A percentile compares a stretch with the other conserved stretches of the same genome.
Evolutionary conservation across 345 rosid genomes (phyloP).

Genomic region (Eucalyptus albens): DNA sequence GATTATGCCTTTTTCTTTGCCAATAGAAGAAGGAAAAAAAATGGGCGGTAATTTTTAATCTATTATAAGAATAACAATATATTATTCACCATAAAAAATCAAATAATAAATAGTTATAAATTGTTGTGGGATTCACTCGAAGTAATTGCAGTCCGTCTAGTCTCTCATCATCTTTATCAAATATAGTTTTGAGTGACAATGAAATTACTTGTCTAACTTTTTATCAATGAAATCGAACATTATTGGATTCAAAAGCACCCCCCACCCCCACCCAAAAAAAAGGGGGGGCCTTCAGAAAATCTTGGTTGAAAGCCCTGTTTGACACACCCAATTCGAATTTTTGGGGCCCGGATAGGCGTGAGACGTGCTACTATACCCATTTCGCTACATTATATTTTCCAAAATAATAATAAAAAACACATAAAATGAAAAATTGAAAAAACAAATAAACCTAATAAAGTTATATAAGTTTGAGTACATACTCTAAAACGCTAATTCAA

Average conservation of each 20-base stretch:
- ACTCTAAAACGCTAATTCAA: not conserved
- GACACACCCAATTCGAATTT: not conserved
- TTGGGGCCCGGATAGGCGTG: not conserved
- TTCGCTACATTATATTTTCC: not conserved
- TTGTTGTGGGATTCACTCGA: not conserved
- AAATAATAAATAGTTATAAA: no score
- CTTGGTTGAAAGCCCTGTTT: not conserved
- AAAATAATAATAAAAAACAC: not conserved
- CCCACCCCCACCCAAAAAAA: not conserved
- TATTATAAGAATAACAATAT: no score
- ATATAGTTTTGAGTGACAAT: not conserved
- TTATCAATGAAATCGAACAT: not conserved
- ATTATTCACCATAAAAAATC: no score
- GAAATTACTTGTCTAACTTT: not conserved
- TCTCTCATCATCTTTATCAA: not conserved
- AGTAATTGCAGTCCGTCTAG: fast-evolving
- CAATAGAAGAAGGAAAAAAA: not conserved
- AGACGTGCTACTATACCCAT: not conserved
- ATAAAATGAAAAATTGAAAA: not conserved
- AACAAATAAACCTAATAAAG: not conserved
- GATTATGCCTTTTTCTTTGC: not conserved
- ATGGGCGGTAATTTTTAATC: no score
- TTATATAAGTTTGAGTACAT: not conserved
- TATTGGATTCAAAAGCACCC: not conserved
- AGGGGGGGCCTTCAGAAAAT: not conserved